A percentile compares a stretch with the other conserved stretches of the same genome.
phyloP scores from a whole-genome alignment of 2,329 filamentous ascomycete genomes.

The Hypoxylon sp. region DNA sequence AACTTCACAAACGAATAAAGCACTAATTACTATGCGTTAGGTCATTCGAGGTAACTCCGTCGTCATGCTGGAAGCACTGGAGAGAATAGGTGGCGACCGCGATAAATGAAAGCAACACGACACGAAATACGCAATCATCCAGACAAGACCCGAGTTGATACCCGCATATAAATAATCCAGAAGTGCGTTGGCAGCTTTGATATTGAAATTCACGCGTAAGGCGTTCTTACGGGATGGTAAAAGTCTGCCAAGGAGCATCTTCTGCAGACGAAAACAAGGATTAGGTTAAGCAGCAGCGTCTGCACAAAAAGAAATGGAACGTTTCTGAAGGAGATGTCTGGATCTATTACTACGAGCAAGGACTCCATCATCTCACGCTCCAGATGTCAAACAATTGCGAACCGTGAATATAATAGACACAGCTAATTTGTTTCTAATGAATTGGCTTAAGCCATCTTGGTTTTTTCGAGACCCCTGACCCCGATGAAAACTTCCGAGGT shows the following conservation, averaged over 20 bases:
- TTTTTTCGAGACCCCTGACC: too few species aligned
- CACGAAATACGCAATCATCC: conserved; percentile 20
- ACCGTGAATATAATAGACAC: not conserved
- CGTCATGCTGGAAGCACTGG: conserved; percentile 92
- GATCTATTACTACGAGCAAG: not conserved
- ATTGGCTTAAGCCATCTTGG: too few species aligned
- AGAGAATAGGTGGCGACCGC: conserved; percentile 73
- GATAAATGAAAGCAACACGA: conserved; percentile 45
- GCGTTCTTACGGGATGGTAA: conserved; percentile 34
- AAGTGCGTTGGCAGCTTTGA: conserved; percentile 16
- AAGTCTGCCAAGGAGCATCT: conserved; percentile 4
- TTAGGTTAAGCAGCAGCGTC: conserved; percentile 2
- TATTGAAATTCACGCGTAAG: conserved; percentile 5
- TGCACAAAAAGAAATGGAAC: conserved; percentile 7
- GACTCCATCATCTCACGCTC: not conserved
- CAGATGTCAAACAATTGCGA: not conserved
- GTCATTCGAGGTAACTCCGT: conserved; percentile 98
- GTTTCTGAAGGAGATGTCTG: conserved; percentile 1
- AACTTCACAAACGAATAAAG: not conserved
- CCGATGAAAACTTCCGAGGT: too few species aligned
- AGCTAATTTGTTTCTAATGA: not conserved
- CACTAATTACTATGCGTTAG: conserved; percentile 58
- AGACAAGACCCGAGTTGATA: conserved; percentile 35
- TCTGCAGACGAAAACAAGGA: not conserved
- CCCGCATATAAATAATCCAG: conserved; percentile 29